Conservation (phyloP, 768 basidiomycete genomes). For the Coprinopsis marcescibilis region DNA sequence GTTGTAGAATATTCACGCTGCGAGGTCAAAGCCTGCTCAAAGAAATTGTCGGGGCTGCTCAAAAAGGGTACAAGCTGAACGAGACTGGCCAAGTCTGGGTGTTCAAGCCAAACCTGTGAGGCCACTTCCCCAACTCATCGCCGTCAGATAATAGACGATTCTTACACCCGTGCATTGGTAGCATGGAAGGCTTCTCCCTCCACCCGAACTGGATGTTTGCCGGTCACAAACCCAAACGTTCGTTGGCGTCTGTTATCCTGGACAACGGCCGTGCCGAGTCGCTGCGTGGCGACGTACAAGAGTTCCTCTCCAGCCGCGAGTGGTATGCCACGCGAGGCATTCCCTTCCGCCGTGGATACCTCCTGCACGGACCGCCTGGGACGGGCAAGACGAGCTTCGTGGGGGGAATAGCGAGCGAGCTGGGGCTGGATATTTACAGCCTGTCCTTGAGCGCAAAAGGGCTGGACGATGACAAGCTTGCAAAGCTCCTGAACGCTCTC, state of each 20-base stretch:
- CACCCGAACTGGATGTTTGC: neutral
- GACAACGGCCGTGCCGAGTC: slow-evolving; percentile 52
- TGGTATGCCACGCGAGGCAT: slow-evolving; percentile 68
- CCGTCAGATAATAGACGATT: neutral
- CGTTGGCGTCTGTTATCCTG: slow-evolving; percentile 51
- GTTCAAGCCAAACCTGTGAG: too few relatives aligned
- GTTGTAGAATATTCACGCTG: neutral
- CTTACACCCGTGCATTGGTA: too few relatives aligned
- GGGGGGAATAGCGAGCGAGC: slow-evolving; percentile 63
- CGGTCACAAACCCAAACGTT: slow-evolving; percentile 32
- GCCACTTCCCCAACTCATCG: neutral
- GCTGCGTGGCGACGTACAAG: slow-evolving; percentile 52
- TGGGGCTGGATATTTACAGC: slow-evolving; percentile 61
- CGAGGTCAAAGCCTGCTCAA: neutral
- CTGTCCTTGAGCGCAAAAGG: slow-evolving; percentile 52
- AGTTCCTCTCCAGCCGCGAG: slow-evolving; percentile 50
- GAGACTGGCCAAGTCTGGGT: too few relatives aligned
- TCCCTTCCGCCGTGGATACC: slow-evolving; percentile 63
- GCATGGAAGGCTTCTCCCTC: neutral
- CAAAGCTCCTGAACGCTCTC: slow-evolving; percentile 44
- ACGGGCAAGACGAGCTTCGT: slow-evolving; percentile 70
- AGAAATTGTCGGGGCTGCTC: neutral
- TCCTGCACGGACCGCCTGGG: slow-evolving; percentile 67
- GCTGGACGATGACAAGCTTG: slow-evolving; percentile 51
- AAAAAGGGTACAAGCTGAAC: too few relatives aligned